Evolutionary conservation across 1,284 basidiomycete species (phyloP).

Genomic region (Irpex rosettiformis): DNA sequence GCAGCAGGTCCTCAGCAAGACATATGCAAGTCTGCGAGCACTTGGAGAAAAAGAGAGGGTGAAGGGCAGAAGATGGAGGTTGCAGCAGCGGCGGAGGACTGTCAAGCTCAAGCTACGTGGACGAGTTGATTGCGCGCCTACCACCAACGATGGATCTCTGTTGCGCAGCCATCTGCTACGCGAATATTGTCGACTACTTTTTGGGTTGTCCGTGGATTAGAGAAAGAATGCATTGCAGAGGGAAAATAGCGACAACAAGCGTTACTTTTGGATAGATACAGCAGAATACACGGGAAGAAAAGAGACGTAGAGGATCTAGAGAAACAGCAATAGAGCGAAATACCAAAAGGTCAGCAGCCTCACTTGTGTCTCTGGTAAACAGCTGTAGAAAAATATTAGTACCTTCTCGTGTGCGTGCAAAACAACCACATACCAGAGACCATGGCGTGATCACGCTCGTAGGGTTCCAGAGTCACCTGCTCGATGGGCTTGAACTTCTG

Average conservation of each 20-base stretch:
- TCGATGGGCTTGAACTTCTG: constrained; percentile 90
- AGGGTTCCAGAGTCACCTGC: constrained; percentile 88
- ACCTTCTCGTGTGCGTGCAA: not conserved
- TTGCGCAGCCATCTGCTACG: not conserved
- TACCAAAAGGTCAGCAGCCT: constrained; percentile 7
- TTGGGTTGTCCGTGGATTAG: not conserved
- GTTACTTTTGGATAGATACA: constrained; percentile 28
- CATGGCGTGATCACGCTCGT: constrained; percentile 84
- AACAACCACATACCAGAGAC: constrained; percentile 50
- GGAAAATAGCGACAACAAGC: constrained; percentile 12
- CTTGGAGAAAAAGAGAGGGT: not conserved
- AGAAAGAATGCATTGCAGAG: not conserved
- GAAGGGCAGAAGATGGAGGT: constrained; percentile 1
- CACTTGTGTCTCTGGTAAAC: constrained; percentile 48
- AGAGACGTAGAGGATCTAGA: constrained; percentile 5
- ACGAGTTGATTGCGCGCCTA: not conserved
- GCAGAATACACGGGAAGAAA: constrained; percentile 18
- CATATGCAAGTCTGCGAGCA: constrained; percentile 16
- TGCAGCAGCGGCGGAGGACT: not conserved
- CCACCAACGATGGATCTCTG: not conserved
- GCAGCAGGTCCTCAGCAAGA: constrained; percentile 7
- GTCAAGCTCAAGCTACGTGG: not conserved
- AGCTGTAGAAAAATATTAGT: constrained; percentile 32
- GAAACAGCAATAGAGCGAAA: not conserved
- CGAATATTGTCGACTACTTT: not conserved